These are phyloP conservation scores for Cordyceps cateniannulata DNA, from an alignment of 2,329 filamentous ascomycete genomes.

Conservation along the genomic window DNA sequence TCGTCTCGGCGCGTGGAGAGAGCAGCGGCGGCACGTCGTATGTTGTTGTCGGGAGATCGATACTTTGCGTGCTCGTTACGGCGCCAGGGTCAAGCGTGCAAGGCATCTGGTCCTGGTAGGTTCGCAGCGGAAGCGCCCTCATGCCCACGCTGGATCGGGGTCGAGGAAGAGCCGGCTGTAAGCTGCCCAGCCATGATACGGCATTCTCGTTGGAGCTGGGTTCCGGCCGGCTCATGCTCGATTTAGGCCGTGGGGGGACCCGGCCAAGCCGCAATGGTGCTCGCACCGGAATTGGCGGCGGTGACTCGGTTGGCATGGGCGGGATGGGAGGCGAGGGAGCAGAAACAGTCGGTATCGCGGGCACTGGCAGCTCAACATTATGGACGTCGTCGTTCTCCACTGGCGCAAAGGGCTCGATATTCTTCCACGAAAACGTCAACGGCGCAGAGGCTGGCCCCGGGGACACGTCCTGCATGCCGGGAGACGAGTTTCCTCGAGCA, in stretches of 20 bases:
- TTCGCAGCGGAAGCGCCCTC: constrained; percentile 8
- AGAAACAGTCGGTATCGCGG: background rate
- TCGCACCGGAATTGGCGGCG: constrained; percentile 16
- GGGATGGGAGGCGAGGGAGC: background rate
- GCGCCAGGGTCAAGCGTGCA: background rate
- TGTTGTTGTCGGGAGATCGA: constrained; percentile 8
- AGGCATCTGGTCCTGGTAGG: constrained; percentile 5
- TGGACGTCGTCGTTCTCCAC: background rate
- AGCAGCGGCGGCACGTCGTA: constrained; percentile 51
- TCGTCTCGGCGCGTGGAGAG: constrained; percentile 66
- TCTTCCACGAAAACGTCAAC: constrained; percentile 54
- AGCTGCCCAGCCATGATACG: background rate
- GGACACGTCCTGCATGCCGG: constrained; percentile 43
- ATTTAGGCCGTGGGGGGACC: constrained; percentile 30
- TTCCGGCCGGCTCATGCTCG: constrained; percentile 21
- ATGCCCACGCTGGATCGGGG: constrained; percentile 10
- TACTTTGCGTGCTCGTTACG: background rate
- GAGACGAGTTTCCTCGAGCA: constrained; percentile 47
- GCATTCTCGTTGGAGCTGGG: background rate
- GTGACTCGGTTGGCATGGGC: constrained; percentile 12
- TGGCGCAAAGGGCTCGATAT: constrained; percentile 18
- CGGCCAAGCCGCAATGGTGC: constrained; percentile 14
- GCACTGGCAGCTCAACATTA: background rate
- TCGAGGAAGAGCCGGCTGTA: background rate
- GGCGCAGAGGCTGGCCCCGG: constrained; percentile 63